A percentile compares a stretch with the other conserved stretches of the same genome.
These are phyloP conservation scores for Boeremia exigua DNA, from an alignment of 2,329 filamentous ascomycete genomes.

Conservation along the genomic window DNA sequence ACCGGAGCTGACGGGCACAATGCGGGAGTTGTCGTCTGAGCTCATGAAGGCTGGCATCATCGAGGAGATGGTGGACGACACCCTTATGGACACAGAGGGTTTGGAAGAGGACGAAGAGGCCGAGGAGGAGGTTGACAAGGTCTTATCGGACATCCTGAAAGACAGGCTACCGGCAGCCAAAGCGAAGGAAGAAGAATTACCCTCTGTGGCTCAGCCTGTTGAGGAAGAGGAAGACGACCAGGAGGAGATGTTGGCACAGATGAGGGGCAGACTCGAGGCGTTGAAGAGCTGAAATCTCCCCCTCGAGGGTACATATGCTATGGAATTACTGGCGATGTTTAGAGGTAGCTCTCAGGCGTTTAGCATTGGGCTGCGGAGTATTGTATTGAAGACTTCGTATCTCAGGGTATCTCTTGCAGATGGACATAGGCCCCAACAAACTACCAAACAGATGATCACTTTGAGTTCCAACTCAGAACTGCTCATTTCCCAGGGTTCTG, in stretches of 20 bases:
- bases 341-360: not conserved
- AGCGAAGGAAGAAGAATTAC: conserved; percentile 60
- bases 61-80: conserved; percentile 94
- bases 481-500: conserved; percentile 44
- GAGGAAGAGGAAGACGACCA: conserved; percentile 82
- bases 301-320: not conserved
- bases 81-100: conserved; percentile 71
- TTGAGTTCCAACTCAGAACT: too few relatives aligned
- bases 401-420: conserved; percentile 9
- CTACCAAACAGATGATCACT: not conserved
- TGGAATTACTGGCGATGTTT: not conserved
- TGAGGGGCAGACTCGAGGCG: conserved; percentile 89
- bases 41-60: conserved; percentile 95
- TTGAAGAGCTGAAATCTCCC: conserved; percentile 74
- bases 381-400: not conserved
- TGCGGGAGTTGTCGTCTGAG: conserved; percentile 86
- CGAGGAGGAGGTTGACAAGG: conserved; percentile 81
- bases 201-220: conserved; percentile 62
- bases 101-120: conserved; percentile 78
- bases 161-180: conserved; percentile 75
- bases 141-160: conserved; percentile 88
- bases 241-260: conserved; percentile 90
- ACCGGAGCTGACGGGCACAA: conserved; percentile 86
- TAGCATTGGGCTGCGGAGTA: not conserved
- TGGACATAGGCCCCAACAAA: not conserved